Evolutionary conservation across 352 stramenopile genomes (phyloP).

Genomic region (Globisporangium orthogonon): DNA sequence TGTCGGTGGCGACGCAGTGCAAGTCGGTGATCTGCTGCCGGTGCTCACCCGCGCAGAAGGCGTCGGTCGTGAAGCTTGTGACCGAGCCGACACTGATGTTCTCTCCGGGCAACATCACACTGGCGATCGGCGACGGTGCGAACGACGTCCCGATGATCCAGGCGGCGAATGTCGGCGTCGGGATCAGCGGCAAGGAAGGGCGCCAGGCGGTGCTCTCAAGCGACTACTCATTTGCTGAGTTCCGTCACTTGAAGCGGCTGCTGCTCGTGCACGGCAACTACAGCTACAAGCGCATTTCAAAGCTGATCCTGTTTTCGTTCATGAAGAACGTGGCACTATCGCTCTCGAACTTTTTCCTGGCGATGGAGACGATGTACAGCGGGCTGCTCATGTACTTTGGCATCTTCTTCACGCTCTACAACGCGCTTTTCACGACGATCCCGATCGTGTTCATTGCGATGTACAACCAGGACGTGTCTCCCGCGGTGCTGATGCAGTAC

Average conservation of each 20-base stretch:
- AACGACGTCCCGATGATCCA: constrained; percentile 99
- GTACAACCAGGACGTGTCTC: constrained; percentile 89
- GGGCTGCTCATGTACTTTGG: constrained; percentile 86
- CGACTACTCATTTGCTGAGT: constrained; percentile 94
- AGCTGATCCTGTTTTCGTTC: constrained; percentile 95
- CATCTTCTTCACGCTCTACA: constrained; percentile 89
- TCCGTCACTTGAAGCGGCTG: constrained; percentile 91
- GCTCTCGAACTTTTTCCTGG: constrained; percentile 82
- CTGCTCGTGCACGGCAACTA: constrained; percentile 95
- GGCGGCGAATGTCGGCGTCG: constrained; percentile 95
- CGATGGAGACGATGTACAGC: constrained; percentile 82
- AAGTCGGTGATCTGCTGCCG: constrained; percentile 88
- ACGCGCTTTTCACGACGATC: constrained; percentile 87
- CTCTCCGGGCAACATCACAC: constrained; percentile 85
- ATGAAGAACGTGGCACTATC: constrained; percentile 97
- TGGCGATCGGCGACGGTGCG: constrained; percentile 97
- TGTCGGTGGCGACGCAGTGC: constrained; percentile 83
- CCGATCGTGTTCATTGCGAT: constrained; percentile 88
- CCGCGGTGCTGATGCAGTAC: constrained; percentile 86
- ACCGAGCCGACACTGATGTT: constrained; percentile 87
- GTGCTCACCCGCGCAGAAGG: constrained; percentile 82
- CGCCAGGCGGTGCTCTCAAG: constrained; percentile 95
- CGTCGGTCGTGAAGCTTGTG: constrained; percentile 80
- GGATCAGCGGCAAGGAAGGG: constrained; percentile 96
- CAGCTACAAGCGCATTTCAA: constrained; percentile 95